A percentile compares a stretch with the other conserved stretches of the same genome.
phyloP scores from a whole-genome alignment of 2,329 filamentous ascomycete species.

The Ceratocystis papillata region DNA sequence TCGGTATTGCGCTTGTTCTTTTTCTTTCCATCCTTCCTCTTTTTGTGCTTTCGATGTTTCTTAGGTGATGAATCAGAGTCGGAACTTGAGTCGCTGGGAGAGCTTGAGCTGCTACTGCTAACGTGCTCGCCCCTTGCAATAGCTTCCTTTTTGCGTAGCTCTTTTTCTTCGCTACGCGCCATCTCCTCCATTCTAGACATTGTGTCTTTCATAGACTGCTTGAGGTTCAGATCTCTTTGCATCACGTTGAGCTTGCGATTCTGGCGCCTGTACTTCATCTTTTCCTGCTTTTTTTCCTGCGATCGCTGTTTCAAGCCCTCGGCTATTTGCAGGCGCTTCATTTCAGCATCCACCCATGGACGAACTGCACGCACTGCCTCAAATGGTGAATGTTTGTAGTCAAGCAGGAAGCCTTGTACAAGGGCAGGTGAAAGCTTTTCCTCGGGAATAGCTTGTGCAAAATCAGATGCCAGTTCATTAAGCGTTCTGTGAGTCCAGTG shows the following conservation, averaged over 20 bases:
- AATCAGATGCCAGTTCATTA: slow-evolving; percentile 30
- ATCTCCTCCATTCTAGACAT: slow-evolving; percentile 1
- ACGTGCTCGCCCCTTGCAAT: background rate
- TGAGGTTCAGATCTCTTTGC: slow-evolving; percentile 16
- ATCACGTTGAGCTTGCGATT: slow-evolving; percentile 14
- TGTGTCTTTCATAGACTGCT: slow-evolving; percentile 18
- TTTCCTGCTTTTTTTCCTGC: background rate
- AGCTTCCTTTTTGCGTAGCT: background rate
- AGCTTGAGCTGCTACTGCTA: slow-evolving; percentile 6
- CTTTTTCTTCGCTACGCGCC: slow-evolving; percentile 12
- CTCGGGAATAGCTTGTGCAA: slow-evolving; percentile 45
- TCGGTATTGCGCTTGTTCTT: background rate
- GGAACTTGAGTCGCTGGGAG: background rate
- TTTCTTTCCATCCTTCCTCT: background rate
- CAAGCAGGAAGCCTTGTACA: slow-evolving; percentile 54
- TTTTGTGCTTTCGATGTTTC: slow-evolving; percentile 12
- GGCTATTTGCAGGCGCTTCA: slow-evolving; percentile 14
- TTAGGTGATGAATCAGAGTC: background rate
- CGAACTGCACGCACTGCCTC: slow-evolving; percentile 43
- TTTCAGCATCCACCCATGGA: slow-evolving; percentile 19
- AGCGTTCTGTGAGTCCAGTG: slow-evolving; percentile 16
- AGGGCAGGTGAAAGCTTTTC: slow-evolving; percentile 47
- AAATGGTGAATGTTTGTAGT: slow-evolving; percentile 47
- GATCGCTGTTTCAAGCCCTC: slow-evolving; percentile 11
- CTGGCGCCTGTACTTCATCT: slow-evolving; percentile 9